Evolutionary conservation across 768 basidiomycete species (phyloP).

Genomic region (Tulasnella sp.): DNA sequence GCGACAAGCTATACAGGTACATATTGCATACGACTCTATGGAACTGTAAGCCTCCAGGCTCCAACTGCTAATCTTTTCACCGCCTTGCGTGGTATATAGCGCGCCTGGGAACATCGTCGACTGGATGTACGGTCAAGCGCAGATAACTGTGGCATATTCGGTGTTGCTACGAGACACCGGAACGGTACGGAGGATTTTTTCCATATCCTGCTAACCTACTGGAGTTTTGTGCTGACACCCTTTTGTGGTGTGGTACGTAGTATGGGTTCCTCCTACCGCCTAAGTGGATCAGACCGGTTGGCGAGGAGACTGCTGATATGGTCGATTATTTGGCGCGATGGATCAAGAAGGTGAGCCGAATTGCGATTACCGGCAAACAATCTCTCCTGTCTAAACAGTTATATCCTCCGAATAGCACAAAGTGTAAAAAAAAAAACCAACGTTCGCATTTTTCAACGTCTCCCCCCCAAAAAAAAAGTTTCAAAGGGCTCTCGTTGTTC

Average conservation of each 20-base stretch:
- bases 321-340: slow-evolving; percentile 58
- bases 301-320: slow-evolving; percentile 61
- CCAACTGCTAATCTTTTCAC: not conserved
- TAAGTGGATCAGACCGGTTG: slow-evolving; percentile 62
- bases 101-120: slow-evolving; percentile 58
- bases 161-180: slow-evolving; percentile 60
- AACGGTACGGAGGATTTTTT: slow-evolving; percentile 36
- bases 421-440: too few species aligned
- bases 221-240: slow-evolving; percentile 1
- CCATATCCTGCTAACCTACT: not conserved
- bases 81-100: slow-evolving; percentile 22
- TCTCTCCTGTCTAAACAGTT: not conserved
- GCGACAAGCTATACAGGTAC: slow-evolving; percentile 36
- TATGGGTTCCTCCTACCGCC: slow-evolving; percentile 70
- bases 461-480: too few species aligned
- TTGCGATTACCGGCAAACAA: too few species aligned
- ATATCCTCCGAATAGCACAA: not conserved
- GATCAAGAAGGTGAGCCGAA: slow-evolving; percentile 30
- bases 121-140: slow-evolving; percentile 46
- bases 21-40: not conserved
- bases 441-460: too few species aligned
- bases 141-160: slow-evolving; percentile 52
- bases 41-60: slow-evolving; percentile 9
- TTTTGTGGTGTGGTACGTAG: slow-evolving; percentile 27
- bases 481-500: too few species aligned